Conservation (phyloP, 768 basidiomycete species). For the Mycena floridula region DNA sequence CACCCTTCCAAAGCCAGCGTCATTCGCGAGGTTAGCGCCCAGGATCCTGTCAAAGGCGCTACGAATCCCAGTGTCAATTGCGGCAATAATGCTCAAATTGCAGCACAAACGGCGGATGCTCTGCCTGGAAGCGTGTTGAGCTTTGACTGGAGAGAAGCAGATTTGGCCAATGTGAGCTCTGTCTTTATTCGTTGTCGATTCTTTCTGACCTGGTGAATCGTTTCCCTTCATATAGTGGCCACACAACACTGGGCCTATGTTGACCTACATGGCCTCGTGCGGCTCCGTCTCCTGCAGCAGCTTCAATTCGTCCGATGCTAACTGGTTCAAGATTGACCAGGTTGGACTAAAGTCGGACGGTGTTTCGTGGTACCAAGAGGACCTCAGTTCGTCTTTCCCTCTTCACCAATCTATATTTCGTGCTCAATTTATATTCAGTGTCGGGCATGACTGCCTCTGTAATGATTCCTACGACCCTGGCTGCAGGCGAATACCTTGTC, state of each 20-base stretch:
- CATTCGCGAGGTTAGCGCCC: conserved; percentile 35
- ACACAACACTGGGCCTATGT: conserved; percentile 41
- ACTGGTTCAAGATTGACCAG: conserved; percentile 46
- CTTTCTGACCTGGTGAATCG: conserved; percentile 10
- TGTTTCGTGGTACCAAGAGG: conserved; percentile 43
- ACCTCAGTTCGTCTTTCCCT: conserved; percentile 36
- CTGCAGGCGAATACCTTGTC: conserved; percentile 67
- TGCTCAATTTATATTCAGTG: conserved; percentile 22
- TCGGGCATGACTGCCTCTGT: conserved; percentile 32
- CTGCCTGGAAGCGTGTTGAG: conserved; percentile 36
- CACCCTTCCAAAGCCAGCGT: conserved; percentile 25
- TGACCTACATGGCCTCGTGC: conserved; percentile 49
- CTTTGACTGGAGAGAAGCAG: conserved; percentile 37
- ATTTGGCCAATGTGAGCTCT: conserved; percentile 19
- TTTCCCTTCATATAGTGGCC: conserved; percentile 25
- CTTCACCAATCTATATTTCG: neutral
- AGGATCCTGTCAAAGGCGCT: conserved; percentile 40
- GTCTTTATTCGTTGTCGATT: too few species aligned
- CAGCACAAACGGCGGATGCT: conserved; percentile 33
- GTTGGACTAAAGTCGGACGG: conserved; percentile 23
- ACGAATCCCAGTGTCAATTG: conserved; percentile 36
- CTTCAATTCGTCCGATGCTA: conserved; percentile 31
- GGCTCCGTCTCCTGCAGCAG: conserved; percentile 28
- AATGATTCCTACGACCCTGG: conserved; percentile 43
- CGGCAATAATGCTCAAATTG: conserved; percentile 35